Base-by-base conservation (phyloP, 768 basidiomycete species). In the Holtermanniella nyarrowii region DNA sequence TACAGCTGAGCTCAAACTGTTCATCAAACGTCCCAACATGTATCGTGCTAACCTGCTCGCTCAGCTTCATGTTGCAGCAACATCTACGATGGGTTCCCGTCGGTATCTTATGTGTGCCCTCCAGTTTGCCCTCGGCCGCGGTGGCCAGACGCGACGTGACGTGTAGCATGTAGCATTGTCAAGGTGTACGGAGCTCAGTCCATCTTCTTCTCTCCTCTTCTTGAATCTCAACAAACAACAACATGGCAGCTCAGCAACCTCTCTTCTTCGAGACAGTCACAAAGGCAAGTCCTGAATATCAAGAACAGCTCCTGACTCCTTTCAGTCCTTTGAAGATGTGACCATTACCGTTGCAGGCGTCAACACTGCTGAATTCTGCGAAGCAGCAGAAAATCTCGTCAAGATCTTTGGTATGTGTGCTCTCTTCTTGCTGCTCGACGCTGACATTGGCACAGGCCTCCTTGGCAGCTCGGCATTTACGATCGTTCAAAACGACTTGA, bases 291-390 rank as follows among this genome's bases (percentile, higher is more conserved):
- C n/a, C n/a, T 37, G 16, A 16, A 37, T 37, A 7, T 37, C 16
- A 7, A 7, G 7, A 37, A 16, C 16, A 37, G 31, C 31, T 41
- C 16, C 22, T 5, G 5, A 5, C 45, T 46, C n/a, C 26, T 46
- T 12, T 13, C 45, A 97, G 93, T 91, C 88, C n/a, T 99, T 89
- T 70, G 82, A 82, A 60, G 84, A 91, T 72, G 93, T 97, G 39
- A 79, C 84, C 25, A 77, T 88, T 59, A 86, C 84, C 50, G 82
- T 88, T 60, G 79, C 77, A 61, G 93, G 93, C 55, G 80, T 97
- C 68, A 83, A 97, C 70, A 97, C 95, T 14, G 69, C 80, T 42
- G 76, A 77, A 44, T 99, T 97, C 76, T 78, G 91, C 61, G 83
- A 93, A 61, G 95, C 93, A 5, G 77, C 86, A 1, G 78, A 85